These are phyloP conservation scores for Chaetomidium leptoderma DNA, from an alignment of 495 filamentous ascomycete genomes.

Conservation along the genomic window DNA sequence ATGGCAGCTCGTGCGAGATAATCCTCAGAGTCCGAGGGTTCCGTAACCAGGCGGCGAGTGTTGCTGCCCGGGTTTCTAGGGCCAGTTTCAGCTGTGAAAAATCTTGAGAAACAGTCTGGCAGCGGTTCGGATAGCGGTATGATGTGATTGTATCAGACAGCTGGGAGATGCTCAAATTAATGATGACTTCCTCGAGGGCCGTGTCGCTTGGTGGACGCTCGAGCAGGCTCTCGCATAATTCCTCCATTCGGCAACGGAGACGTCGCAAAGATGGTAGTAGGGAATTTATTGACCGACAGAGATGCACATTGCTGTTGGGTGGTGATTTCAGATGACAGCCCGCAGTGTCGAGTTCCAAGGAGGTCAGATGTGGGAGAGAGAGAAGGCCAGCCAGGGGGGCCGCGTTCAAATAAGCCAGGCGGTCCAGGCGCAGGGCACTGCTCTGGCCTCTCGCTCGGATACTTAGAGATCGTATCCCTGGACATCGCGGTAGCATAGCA, in stretches of 20 bases:
- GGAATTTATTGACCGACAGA: slow-evolving; percentile 8
- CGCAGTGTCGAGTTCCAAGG: slow-evolving; percentile 5
- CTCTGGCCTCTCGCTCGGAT: not conserved
- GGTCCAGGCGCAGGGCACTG: too few species aligned
- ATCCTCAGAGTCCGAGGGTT: slow-evolving; percentile 5
- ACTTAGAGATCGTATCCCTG: not conserved
- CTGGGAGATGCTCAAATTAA: not conserved
- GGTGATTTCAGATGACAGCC: not conserved
- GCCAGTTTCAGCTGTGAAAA: not conserved
- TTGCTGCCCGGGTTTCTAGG: not conserved
- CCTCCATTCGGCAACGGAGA: slow-evolving; percentile 12
- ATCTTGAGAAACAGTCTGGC: not conserved
- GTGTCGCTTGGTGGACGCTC: not conserved
- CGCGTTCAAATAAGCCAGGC: not conserved
- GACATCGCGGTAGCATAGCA: not conserved
- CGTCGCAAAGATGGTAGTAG: slow-evolving; percentile 2
- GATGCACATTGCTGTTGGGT: not conserved
- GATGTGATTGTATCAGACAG: not conserved
- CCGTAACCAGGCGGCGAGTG: not conserved
- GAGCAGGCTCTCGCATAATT: not conserved
- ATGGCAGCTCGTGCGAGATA: slow-evolving; percentile 4
- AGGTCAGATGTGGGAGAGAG: not conserved
- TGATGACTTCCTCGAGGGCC: slow-evolving; percentile 8
- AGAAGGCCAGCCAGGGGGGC: not conserved
- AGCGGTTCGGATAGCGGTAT: not conserved